These are phyloP conservation scores for Tetrapisispora phaffii DNA, from an alignment of 805 yeast genomes.

Conservation along the genomic window DNA sequence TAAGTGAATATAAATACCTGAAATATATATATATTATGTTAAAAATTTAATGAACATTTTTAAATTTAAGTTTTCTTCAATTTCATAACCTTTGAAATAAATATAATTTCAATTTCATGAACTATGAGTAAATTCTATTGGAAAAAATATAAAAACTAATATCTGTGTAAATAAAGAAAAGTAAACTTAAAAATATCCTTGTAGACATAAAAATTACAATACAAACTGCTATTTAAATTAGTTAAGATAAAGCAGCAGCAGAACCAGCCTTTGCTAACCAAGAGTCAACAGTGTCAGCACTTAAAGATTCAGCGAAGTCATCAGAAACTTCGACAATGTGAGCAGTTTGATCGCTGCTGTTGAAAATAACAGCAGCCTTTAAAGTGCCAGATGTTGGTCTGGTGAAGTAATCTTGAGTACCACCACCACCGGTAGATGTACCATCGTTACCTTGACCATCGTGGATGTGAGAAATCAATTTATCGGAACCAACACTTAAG, in stretches of 20 bases:
- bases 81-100: background rate
- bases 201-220: background rate
- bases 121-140: no score
- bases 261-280: constrained; percentile 53
- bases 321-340: constrained; percentile 54
- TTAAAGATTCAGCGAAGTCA: constrained; percentile 46
- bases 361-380: constrained; percentile 87
- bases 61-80: background rate
- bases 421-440: constrained; percentile 49
- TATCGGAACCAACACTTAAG: constrained; percentile 62
- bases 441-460: constrained; percentile 35
- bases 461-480: constrained; percentile 75
- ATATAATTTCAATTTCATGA: no score
- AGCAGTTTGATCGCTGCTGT: constrained; percentile 36
- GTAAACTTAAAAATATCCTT: background rate
- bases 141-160: background rate
- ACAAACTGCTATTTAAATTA: background rate
- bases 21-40: background rate
- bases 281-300: constrained; percentile 42
- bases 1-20: background rate
- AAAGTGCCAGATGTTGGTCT: constrained; percentile 74
- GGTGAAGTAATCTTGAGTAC: constrained; percentile 72
- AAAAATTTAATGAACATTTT: background rate
- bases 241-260: constrained; percentile 27
- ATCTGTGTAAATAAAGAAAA: background rate